These are phyloP conservation scores for Fusarium xylarioides DNA, from an alignment of 2,329 filamentous ascomycete genomes.

Conservation along the genomic window DNA sequence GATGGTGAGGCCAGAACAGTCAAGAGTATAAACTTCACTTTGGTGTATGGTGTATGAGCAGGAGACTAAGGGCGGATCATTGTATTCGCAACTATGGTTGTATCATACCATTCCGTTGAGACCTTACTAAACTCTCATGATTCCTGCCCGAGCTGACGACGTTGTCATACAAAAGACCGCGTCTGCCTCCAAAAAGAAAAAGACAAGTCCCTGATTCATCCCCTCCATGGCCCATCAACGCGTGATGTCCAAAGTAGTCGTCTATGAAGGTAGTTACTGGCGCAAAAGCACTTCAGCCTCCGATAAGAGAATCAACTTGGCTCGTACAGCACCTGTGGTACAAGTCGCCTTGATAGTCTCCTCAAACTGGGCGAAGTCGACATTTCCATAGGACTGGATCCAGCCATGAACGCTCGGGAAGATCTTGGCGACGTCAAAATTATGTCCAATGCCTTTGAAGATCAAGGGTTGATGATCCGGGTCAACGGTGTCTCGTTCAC, in stretches of 20 bases:
- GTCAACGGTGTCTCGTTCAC: background rate
- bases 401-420: background rate
- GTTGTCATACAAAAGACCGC: background rate
- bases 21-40: too few relatives aligned
- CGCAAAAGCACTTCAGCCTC: background rate
- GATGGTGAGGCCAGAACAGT: background rate
- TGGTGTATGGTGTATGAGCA: too few relatives aligned
- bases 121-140: background rate
- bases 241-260: background rate
- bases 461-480: fast-evolving
- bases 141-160: background rate
- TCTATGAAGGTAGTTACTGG: background rate
- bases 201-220: background rate
- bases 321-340: fast-evolving
- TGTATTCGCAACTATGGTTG: background rate
- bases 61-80: background rate
- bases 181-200: background rate
- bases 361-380: background rate
- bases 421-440: background rate
- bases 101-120: background rate
- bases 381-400: background rate
- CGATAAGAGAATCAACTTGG: fast-evolving
- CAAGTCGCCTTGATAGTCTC: background rate
- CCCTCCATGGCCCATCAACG: background rate
- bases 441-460: background rate